Percentiles rank a stretch among this genome's conserved stretches.
These are phyloP conservation scores for Stephania cephalantha DNA, from an alignment of 164 flowering plant species.

Conservation along the genomic window DNA sequence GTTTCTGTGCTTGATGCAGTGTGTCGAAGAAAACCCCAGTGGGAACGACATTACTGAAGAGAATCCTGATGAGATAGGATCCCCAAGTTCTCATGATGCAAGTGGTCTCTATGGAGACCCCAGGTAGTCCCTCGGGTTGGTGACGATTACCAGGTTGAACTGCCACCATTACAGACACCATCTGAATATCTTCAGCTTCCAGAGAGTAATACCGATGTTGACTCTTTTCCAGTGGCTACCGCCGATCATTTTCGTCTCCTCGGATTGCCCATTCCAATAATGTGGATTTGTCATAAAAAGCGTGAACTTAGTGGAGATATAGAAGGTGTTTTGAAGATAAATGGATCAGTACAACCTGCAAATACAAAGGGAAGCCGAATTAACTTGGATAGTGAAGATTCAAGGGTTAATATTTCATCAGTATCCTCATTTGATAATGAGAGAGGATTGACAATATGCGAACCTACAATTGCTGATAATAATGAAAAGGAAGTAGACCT, in stretches of 20 bases:
- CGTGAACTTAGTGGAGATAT: conserved; percentile 9
- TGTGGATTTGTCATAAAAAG: conserved; percentile 35
- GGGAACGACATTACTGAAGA: conserved; percentile 22
- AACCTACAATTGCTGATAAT: not conserved
- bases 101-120: conserved; percentile 37
- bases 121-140: conserved; percentile 66
- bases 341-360: conserved; percentile 12
- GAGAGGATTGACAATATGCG: conserved; percentile 1
- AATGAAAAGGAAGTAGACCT: conserved; percentile 1
- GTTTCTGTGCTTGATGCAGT: conserved; percentile 34
- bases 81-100: conserved; percentile 25
- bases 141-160: conserved; percentile 60
- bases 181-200: conserved; percentile 17
- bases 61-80: conserved; percentile 21
- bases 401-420: conserved; percentile 10
- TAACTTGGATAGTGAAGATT: not conserved
- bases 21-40: conserved; percentile 22
- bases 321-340: conserved; percentile 2
- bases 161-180: conserved; percentile 38
- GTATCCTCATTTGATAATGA: conserved; percentile 6
- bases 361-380: conserved; percentile 5
- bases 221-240: conserved; percentile 5
- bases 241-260: conserved; percentile 17
- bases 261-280: conserved; percentile 51
- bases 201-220: conserved; percentile 13